Evolutionary conservation across 208 protist species (phyloP).

Genomic region (Lotmaria passim): DNA sequence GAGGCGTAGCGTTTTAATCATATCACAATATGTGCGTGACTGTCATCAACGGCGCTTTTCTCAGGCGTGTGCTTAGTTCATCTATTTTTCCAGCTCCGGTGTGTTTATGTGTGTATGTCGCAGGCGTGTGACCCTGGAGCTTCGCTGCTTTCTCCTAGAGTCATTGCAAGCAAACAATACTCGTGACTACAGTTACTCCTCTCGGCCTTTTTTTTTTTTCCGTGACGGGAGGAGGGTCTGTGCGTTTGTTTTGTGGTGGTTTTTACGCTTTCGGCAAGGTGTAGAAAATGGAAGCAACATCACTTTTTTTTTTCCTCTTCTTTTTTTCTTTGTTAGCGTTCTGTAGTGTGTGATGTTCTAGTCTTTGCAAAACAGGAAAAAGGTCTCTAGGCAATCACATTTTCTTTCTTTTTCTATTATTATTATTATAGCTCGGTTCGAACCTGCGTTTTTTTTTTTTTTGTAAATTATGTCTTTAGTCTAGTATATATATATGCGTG

Average conservation of each 20-base stretch:
- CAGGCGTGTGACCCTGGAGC: no score
- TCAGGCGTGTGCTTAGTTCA: no score
- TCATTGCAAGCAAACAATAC: no score
- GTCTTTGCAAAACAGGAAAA: neutral
- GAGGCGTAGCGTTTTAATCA: neutral
- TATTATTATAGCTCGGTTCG: neutral
- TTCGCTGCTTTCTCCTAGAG: no score
- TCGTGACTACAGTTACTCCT: neutral
- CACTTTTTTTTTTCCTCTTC: conserved; percentile 10
- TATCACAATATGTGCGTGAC: conserved; percentile 5
- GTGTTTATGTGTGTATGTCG: no score
- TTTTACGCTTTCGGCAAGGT: no score
- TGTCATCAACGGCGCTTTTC: neutral
- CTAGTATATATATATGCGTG: neutral
- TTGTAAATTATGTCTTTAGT: neutral
- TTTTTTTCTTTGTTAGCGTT: no score
- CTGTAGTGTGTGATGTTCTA: no score
- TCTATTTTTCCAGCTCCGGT: no score
- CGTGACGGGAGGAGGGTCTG: neutral
- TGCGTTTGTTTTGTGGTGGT: no score
- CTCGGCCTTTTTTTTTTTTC: neutral
- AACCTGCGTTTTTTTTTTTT: conserved; percentile 3
- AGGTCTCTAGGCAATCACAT: neutral
- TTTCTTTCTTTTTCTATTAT: neutral
- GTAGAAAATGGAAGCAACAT: neutral